Evolutionary conservation across 2,329 filamentous ascomycete genomes (phyloP).

Genomic region (Penicillium sp.): DNA sequence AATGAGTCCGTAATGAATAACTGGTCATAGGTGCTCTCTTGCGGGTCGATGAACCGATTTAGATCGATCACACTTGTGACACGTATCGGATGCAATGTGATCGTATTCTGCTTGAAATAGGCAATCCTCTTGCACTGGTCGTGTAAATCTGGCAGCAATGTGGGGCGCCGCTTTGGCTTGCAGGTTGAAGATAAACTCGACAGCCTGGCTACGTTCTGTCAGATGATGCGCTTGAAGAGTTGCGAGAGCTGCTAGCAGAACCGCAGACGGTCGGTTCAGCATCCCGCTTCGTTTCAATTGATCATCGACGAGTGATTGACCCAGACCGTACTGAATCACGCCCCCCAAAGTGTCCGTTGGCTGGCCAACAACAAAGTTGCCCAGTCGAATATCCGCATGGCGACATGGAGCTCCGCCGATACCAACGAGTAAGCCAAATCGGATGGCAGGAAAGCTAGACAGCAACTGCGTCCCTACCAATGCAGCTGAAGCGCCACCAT

Average conservation of each 20-base stretch:
- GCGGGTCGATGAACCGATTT: not conserved
- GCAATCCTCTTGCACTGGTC: constrained; percentile 9
- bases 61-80: not conserved
- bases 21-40: not conserved
- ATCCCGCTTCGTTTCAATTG: constrained; percentile 4
- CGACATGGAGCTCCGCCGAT: constrained; percentile 15
- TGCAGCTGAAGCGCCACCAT: constrained; percentile 12
- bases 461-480: constrained; percentile 11
- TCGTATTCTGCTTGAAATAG: constrained; percentile 12
- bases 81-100: constrained; percentile 8
- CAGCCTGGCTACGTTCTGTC: constrained; percentile 1
- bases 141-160: constrained; percentile 5
- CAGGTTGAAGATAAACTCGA: constrained; percentile 2
- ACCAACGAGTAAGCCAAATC: constrained; percentile 16
- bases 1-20: constrained; percentile 1
- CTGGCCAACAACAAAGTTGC: constrained; percentile 16
- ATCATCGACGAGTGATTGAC: constrained; percentile 4
- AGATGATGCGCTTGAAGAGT: constrained; percentile 4
- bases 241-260: constrained; percentile 2
- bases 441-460: constrained; percentile 16
- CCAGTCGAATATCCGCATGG: constrained; percentile 13
- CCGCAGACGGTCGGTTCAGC: constrained; percentile 2
- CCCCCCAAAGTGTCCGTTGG: constrained; percentile 2
- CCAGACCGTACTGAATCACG: constrained; percentile 12
- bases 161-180: not conserved